Percentiles rank a stretch among this genome's conserved stretches.
Evolutionary conservation across 352 stramenopile genomes (phyloP).

Genomic region (Pythium sp.): DNA sequence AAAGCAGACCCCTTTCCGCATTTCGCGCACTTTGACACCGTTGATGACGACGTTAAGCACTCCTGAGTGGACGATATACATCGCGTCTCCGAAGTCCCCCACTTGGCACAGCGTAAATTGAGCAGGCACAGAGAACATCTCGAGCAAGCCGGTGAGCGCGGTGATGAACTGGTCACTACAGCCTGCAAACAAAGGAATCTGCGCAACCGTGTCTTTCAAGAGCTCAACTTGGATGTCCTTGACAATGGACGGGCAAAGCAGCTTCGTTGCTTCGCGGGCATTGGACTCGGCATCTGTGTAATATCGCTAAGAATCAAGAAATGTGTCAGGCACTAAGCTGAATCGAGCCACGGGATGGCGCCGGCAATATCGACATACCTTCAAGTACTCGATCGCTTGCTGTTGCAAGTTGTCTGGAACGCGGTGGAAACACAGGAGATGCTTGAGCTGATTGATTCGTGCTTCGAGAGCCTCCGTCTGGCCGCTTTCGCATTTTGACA

Average conservation of each 20-base stretch:
- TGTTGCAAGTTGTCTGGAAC: constrained; percentile 48
- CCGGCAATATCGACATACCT: constrained; percentile 7
- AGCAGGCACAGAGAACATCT: constrained; percentile 55
- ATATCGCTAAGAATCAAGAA: constrained; percentile 25
- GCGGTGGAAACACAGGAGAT: constrained; percentile 61
- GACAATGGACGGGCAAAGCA: constrained; percentile 69
- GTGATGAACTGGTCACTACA: constrained; percentile 64
- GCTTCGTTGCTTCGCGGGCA: constrained; percentile 54
- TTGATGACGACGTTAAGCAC: constrained; percentile 61
- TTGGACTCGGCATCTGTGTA: constrained; percentile 71
- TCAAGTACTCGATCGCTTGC: constrained; percentile 56
- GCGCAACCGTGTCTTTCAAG: constrained; percentile 50
- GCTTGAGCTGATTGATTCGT: constrained; percentile 62
- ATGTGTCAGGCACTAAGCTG: not conserved
- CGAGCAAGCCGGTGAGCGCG: constrained; percentile 62
- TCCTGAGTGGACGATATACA: constrained; percentile 73
- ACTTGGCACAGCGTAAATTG: constrained; percentile 50
- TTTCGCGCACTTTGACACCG: constrained; percentile 54
- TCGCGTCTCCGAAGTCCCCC: constrained; percentile 61
- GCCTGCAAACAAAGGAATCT: constrained; percentile 60
- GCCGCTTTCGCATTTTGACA: constrained; percentile 67
- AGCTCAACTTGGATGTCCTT: constrained; percentile 77
- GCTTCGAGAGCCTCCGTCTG: constrained; percentile 39
- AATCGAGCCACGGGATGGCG: not conserved
- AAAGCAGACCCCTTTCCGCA: constrained; percentile 64